Base-by-base conservation (phyloP, 352 stramenopile genomes). In the Phytophthora sp. region DNA sequence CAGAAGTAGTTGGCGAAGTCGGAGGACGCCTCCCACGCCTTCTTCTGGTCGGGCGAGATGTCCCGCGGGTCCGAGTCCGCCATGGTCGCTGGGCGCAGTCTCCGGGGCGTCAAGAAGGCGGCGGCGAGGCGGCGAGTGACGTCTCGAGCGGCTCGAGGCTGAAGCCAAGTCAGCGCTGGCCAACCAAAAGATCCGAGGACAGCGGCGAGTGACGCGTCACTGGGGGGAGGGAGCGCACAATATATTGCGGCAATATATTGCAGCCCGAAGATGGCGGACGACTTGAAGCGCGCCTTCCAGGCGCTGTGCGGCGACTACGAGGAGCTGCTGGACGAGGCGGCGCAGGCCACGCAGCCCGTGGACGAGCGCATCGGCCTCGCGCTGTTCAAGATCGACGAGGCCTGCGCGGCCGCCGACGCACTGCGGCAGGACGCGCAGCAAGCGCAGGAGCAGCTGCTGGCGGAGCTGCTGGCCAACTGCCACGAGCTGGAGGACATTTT, bases 1-100 rank as follows among this genome's bases (percentile, higher is more conserved):
- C 85, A 95, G 59, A 96, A 96, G 77, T 95, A 96, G 70, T 95
- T 95, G 71, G 88, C 86, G 54, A 95, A 96, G 82, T 96, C 86
- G 39, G 86, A 95, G 54, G 81, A 92, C 17, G 70, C 66, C 64
- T 96, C 86, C 81, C 80, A 95, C 35, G 72, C 64, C 72, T 92
- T 94, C 79, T 96, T 94, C 61, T 88, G 60, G 67, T 92, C 85
- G 11, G 82, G 73, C 24, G 85, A 69, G 28, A 82, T 87, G 70
- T 94, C 84, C 28, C 62, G 71, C 15, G 76, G 69, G 10, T 60
- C 44, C 4, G 39, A 39, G 43, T 66, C 55, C 51, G 56, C 60
- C 67, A 72, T 74, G 39, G 21, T 35, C 5, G 44, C 8, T 9
- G 35, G 35, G 32, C 1, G 5, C n/a, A n/a, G n/a, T n/a, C n/a